Percentiles rank a stretch among this genome's conserved stretches.
These are phyloP conservation scores for Xylariaceae sp. DNA, from an alignment of 2,329 filamentous ascomycete genomes.

Conservation along the genomic window DNA sequence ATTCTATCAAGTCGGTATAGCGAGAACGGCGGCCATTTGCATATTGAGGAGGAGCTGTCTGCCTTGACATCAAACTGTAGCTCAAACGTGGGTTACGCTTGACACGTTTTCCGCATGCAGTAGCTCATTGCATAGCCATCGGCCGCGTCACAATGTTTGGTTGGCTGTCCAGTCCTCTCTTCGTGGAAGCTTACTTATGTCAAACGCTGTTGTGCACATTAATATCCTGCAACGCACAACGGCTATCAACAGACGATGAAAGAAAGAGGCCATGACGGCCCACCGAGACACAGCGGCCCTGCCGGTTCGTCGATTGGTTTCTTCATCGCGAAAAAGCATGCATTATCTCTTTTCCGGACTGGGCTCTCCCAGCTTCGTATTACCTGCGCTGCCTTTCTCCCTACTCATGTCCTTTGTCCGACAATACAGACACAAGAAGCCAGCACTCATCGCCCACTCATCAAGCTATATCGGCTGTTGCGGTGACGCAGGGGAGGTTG, in stretches of 20 bases:
- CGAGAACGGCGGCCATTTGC: slow-evolving; percentile 14
- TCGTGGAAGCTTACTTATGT: slow-evolving; percentile 26
- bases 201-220: slow-evolving; percentile 16
- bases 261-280: slow-evolving; percentile 3
- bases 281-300: slow-evolving; percentile 1
- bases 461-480: slow-evolving; percentile 9
- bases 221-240: slow-evolving; percentile 8
- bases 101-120: slow-evolving; percentile 1
- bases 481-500: neutral
- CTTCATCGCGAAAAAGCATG: neutral
- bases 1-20: slow-evolving; percentile 8
- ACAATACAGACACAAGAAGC: slow-evolving; percentile 5
- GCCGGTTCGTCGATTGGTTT: slow-evolving; percentile 4
- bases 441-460: slow-evolving; percentile 17
- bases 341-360: slow-evolving; percentile 6
- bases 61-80: slow-evolving; percentile 14
- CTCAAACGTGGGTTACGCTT: slow-evolving; percentile 15
- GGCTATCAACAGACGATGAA: slow-evolving; percentile 10
- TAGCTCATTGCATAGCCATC: slow-evolving; percentile 29
- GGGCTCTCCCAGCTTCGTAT: slow-evolving; percentile 28
- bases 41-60: slow-evolving; percentile 8
- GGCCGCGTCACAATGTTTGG: slow-evolving; percentile 22
- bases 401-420: slow-evolving; percentile 12
- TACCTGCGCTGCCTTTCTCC: slow-evolving; percentile 9
- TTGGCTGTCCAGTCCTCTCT: slow-evolving; percentile 19